Base-by-base conservation (phyloP, 1,139 yeast species). In the Zygoascus sp. region DNA sequence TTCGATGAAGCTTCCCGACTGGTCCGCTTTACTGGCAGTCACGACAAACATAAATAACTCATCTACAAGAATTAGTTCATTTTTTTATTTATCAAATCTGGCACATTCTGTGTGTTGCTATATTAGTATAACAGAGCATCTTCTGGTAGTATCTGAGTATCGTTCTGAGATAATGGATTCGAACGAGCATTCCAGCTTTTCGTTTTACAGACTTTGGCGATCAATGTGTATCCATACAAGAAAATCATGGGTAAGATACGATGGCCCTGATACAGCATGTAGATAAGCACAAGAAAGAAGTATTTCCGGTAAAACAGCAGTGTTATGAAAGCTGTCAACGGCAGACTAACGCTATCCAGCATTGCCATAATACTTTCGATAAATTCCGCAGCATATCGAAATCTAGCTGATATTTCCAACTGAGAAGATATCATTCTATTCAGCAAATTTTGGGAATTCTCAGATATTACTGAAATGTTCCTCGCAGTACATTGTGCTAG, bases 1-100 rank as follows among this genome's bases (percentile, higher is more conserved):
- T 44, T 54, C 13, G 57, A 53, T 8, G 57, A 54, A 37, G 57
- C 56, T 13, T 44, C 55, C 9, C 32, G 55, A 21, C 35, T 53
- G 16, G 52, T 53, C 40, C 42, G 44, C 17, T 17, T 30, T 15
- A 30, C 34, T 13, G 34, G 34, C 34, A 30, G 34, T 15, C 34
- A 30, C 15, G 16, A 30, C 34, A n/a, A 30, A 3, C 11, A 30
- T 11, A 11, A 30, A 16, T 30, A 3, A n/a, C 3, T n/a, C n/a
- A 25, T 25, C 9, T 3, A 25, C n/a, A 25, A 30, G 8, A 5
- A 13, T 13, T n/a, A n/a, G n/a, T n/a, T n/a, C n/a, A 30, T 30
- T 30, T n/a, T n/a, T 30, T 7, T 30, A 30, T 30, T 5, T 30
- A 30, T 30, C 34, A 23, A 7, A 23, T 23, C n/a, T n/a, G n/a